Conservation (phyloP, 805 yeast species). For the Danielia oregonensis region DNA sequence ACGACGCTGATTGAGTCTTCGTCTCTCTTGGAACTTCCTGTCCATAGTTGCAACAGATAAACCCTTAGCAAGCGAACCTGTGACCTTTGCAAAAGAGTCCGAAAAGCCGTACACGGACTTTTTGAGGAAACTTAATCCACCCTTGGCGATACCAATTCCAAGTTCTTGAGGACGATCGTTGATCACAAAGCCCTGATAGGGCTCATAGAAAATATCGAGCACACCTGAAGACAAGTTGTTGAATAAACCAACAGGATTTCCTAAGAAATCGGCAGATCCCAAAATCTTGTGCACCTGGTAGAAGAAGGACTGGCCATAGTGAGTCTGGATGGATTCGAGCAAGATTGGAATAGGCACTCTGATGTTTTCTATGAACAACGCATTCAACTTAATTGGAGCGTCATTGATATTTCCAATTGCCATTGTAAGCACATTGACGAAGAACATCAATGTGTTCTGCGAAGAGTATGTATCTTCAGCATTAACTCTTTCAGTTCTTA, state of each 20-base stretch:
- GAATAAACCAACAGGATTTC: slow-evolving; percentile 96
- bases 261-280: slow-evolving; percentile 94
- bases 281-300: slow-evolving; percentile 88
- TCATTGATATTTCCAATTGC: slow-evolving; percentile 96
- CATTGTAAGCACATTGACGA: slow-evolving; percentile 86
- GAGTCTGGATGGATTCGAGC: slow-evolving; percentile 67
- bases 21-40: slow-evolving; percentile 72
- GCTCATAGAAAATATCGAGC: slow-evolving; percentile 94
- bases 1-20: slow-evolving; percentile 69
- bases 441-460: slow-evolving; percentile 67
- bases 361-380: slow-evolving; percentile 82
- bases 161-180: slow-evolving; percentile 94
- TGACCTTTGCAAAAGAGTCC: slow-evolving; percentile 87
- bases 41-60: slow-evolving; percentile 88
- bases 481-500: slow-evolving; percentile 76
- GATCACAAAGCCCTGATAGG: slow-evolving; percentile 91
- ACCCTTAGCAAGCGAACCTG: slow-evolving; percentile 94
- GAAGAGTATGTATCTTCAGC: slow-evolving; percentile 58
- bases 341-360: slow-evolving; percentile 80
- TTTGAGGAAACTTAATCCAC: slow-evolving; percentile 89
- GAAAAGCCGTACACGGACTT: slow-evolving; percentile 94
- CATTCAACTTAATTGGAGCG: slow-evolving; percentile 88
- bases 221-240: slow-evolving; percentile 93
- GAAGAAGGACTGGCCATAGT: slow-evolving; percentile 87
- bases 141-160: slow-evolving; percentile 94